Base-by-base conservation (phyloP, 1,284 basidiomycete genomes). In the Leccinum insigne region DNA sequence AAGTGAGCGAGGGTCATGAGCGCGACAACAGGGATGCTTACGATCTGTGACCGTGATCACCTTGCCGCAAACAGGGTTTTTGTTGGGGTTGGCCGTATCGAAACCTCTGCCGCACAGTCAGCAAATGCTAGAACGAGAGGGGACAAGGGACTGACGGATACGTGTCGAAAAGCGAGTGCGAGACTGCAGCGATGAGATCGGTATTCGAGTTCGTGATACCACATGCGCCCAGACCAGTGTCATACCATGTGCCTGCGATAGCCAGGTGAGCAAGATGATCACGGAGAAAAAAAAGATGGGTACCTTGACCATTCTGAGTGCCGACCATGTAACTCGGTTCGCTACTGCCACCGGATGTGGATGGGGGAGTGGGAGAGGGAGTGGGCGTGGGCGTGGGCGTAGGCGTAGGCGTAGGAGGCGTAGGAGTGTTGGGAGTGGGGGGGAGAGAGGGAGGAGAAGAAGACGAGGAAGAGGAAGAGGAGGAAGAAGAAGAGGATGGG, bases 171-270 rank as follows among this genome's bases (percentile, higher is more conserved):
- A 91, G 74, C 0, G 73, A 29, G 3, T 84, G 68, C 11, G 88
- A 87, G 60, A 88, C 85, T 4, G 91, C 91, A 58, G 77, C 85
- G 63, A 93, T 90, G 72, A 74, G 1, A 9, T 60, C 13, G 70
- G n/a, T 92, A 80, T 2, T 44, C 65, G 71, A 86, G 79, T 88
- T 90, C 62, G 78, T 82, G 69, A 83, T 81, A 58, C 91, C 91
- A 73, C 91, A 93, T 10, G 91, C 85, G 62, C 88, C 89, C 44
- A 92, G 83, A 64, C 90, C 91, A 63, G 85, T 77, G 0, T 68
- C 70, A 68, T 86, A 92, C 74, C 71, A 90, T 18, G 88, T 90
- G 60, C 80, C 84, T 85, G 61, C 38, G 16, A 66, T 44, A 13
- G 21, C 67, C 2, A 18, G 23, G 58, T 73, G 11, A 70, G 38